A percentile compares a stretch with the other conserved stretches of the same genome.
phyloP scores from a whole-genome alignment of 2,329 filamentous ascomycete species.

The Sarocladiaceae sp. region DNA sequence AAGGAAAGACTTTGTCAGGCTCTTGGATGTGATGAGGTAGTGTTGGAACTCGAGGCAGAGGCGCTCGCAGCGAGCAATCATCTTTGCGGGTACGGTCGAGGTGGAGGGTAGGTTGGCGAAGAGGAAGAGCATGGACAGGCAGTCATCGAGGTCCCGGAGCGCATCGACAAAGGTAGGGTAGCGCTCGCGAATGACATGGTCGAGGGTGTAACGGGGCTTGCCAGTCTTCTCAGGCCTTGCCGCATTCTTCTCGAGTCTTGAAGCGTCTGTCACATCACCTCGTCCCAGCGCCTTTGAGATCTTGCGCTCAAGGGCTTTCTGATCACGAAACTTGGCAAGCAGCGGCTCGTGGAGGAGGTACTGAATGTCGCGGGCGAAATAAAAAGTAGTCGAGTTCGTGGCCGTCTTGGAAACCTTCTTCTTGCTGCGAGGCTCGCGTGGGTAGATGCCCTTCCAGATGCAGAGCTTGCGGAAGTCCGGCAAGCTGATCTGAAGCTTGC shows the following conservation, averaged over 20 bases:
- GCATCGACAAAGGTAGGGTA: slow-evolving; percentile 97
- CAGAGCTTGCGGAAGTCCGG: slow-evolving; percentile 97
- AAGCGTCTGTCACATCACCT: slow-evolving; percentile 83
- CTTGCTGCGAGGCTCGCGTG: slow-evolving; percentile 90
- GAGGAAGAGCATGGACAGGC: slow-evolving; percentile 91
- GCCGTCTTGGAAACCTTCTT: slow-evolving; percentile 94
- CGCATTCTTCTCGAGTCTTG: slow-evolving; percentile 80
- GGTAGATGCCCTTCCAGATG: slow-evolving; percentile 99
- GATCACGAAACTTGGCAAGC: slow-evolving; percentile 89
- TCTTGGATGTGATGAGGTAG: slow-evolving; percentile 89
- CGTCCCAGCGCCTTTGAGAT: slow-evolving; percentile 87
- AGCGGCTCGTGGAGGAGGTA: slow-evolving; percentile 96
- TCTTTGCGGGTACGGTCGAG: slow-evolving; percentile 83
- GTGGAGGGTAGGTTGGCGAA: slow-evolving; percentile 95
- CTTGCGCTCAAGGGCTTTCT: slow-evolving; percentile 96
- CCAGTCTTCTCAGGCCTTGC: slow-evolving; percentile 83
- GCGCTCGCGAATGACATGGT: slow-evolving; percentile 95
- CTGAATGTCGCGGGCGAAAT: slow-evolving; percentile 91
- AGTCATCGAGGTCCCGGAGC: slow-evolving; percentile 90
- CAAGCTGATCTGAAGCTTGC: slow-evolving; percentile 94
- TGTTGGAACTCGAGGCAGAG: slow-evolving; percentile 95
- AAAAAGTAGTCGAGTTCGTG: slow-evolving; percentile 87
- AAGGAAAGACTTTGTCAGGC: slow-evolving; percentile 89
- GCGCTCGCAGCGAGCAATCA: slow-evolving; percentile 89
- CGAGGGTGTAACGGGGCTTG: slow-evolving; percentile 82